phyloP scores from a whole-genome alignment of 2,329 filamentous ascomycete genomes.

The Teratosphaeria zuluensis region DNA sequence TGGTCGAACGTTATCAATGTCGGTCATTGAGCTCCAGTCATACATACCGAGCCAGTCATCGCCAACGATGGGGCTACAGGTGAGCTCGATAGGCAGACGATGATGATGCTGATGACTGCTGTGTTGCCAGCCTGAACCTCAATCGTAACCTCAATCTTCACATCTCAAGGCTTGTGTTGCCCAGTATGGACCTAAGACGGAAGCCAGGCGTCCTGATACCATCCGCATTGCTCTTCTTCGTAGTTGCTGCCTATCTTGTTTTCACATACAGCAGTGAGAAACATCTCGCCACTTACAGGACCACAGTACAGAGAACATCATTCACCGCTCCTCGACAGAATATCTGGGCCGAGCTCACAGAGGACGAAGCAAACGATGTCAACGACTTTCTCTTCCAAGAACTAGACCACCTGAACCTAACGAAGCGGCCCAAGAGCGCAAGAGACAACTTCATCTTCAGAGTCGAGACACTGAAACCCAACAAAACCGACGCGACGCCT shows the following conservation, averaged over 20 bases:
- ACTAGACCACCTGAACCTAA: slow-evolving; percentile 17
- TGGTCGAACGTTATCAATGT: background rate
- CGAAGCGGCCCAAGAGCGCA: slow-evolving; percentile 11
- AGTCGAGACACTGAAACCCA: slow-evolving; percentile 35
- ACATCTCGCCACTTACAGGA: background rate
- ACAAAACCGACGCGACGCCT: slow-evolving; percentile 40
- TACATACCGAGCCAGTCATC: background rate
- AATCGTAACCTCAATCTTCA: background rate
- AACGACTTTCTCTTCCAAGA: slow-evolving; percentile 32
- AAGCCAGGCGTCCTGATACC: slow-evolving; percentile 7
- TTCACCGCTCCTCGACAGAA: slow-evolving; percentile 34
- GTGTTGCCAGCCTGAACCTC: background rate
- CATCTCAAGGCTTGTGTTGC: background rate
- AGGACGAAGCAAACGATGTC: slow-evolving; percentile 30
- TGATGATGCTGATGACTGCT: background rate
- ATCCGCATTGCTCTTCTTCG: slow-evolving; percentile 10
- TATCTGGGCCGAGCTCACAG: slow-evolving; percentile 32
- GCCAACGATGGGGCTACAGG: background rate
- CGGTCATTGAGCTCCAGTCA: background rate
- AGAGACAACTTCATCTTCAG: slow-evolving; percentile 20
- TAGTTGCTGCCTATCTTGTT: slow-evolving; percentile 7
- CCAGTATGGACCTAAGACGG: slow-evolving; percentile 10
- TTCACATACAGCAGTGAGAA: slow-evolving; percentile 5
- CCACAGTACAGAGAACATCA: slow-evolving; percentile 1
- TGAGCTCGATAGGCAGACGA: background rate